Evolutionary conservation across 164 flowering plant species (phyloP), one percentile per base, ranked within the genome.

Genomic region (Umbilicus rupestris): DNA sequence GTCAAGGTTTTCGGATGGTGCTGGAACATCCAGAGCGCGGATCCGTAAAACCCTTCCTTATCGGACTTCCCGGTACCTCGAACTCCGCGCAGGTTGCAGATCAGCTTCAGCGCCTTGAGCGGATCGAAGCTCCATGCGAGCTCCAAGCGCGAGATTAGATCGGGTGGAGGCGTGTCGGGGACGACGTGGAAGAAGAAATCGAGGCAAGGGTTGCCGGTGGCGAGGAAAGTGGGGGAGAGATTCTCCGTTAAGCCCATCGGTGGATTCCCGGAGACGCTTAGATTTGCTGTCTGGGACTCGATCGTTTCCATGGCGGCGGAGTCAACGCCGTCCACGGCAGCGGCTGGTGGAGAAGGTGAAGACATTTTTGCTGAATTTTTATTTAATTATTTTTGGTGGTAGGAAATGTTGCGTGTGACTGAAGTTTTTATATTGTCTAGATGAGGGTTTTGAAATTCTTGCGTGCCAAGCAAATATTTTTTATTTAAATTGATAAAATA

Each of bases 171-270:
- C 10, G 82, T 84, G 39, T 73, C 72, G 9, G 83, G 90, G 10
- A 81, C 82, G 19, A 79, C 73, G 52, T 81, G 88, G 78, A 83
- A 86, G 77, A 86, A 86, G 84, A 86, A 84, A 62, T 86, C 84
- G 28, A 84, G 74, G 65, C 84, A 81, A 0, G 84, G 84, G 66
- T 87, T 75, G 9, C 84, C 81, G 63, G 87, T 63, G 65, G 82
- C 50, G 15, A 78, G 52, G 63, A 69, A 84, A 7, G 86, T 82
- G 2, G 82, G 66, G 1, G 85, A 78, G 29, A 0, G 0, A 66
- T 82, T 84, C 58, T 80, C 83, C 2, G 87, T 84, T 24, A 70
- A 39, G 20, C 81, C 83, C 74, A 70, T 72, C 5, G 64, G 69
- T 9, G 71, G 72, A 33, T 29, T 57, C 11, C 12, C 16, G 16